These are phyloP conservation scores for Prunus dulcis DNA, from an alignment of 306 rosid genomes.

Conservation along the genomic window DNA sequence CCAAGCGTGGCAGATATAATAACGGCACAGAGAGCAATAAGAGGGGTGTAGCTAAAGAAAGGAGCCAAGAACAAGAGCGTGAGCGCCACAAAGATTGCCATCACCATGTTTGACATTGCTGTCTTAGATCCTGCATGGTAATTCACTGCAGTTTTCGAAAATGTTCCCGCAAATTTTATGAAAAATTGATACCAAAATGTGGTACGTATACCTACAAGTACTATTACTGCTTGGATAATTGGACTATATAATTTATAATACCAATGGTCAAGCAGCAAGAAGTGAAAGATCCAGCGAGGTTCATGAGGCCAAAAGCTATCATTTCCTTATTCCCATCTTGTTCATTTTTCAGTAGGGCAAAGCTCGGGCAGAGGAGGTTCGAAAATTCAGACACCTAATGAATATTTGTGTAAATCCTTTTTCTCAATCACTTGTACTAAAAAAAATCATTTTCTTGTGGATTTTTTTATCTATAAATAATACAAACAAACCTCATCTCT, in stretches of 20 bases:
- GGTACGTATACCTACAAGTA: too few species aligned
- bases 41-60: slow-evolving; percentile 74
- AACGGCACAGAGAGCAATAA: slow-evolving; percentile 71
- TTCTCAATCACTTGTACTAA: too few species aligned
- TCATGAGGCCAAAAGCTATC: slow-evolving; percentile 87
- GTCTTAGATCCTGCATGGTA: slow-evolving; percentile 72
- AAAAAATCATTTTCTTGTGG: too few species aligned
- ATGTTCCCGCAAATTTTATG: slow-evolving; percentile 48
- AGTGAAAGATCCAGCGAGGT: slow-evolving; percentile 68
- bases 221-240: too few species aligned
- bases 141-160: slow-evolving; percentile 92
- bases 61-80: slow-evolving; percentile 71
- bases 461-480: not conserved
- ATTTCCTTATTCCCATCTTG: slow-evolving; percentile 96
- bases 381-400: too few species aligned
- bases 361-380: not conserved
- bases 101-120: slow-evolving; percentile 59
- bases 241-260: slow-evolving; percentile 20
- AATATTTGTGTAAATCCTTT: too few species aligned
- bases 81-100: slow-evolving; percentile 47
- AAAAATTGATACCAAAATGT: not conserved
- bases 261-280: slow-evolving; percentile 96
- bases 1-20: slow-evolving; percentile 83
- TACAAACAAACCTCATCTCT: slow-evolving; percentile 48
- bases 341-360: slow-evolving; percentile 54